Conservation (phyloP, 202 grass and related monocot genomes). For the Brachypodium distachyon region DNA sequence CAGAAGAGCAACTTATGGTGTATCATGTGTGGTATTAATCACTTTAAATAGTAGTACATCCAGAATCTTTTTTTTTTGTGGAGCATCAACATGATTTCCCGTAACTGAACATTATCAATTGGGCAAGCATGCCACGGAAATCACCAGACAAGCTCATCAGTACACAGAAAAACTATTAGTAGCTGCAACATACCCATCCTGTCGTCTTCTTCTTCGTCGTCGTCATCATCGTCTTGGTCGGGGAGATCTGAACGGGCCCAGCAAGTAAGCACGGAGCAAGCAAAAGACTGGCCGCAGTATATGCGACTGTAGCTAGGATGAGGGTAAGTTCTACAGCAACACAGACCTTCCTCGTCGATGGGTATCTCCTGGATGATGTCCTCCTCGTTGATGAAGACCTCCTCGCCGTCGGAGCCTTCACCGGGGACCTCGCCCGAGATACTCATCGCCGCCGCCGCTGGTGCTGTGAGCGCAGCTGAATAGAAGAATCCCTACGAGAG, state of each 20-base stretch:
- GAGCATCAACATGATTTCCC: background rate
- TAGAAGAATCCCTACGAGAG: background rate
- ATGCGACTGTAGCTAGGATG: background rate
- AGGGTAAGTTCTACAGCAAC: too few relatives aligned
- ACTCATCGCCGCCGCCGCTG: background rate
- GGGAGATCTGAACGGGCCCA: slow-evolving; percentile 44
- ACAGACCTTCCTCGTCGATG: slow-evolving; percentile 70
- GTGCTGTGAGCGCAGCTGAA: background rate
- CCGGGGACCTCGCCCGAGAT: background rate
- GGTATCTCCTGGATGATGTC: slow-evolving; percentile 53
- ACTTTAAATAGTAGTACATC: background rate
- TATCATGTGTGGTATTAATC: background rate
- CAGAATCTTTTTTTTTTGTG: background rate
- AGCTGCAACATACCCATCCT: slow-evolving; percentile 17
- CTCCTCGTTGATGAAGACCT: slow-evolving; percentile 45
- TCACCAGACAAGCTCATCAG: background rate
- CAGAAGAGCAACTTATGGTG: background rate
- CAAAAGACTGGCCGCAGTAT: background rate
- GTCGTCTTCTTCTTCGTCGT: background rate
- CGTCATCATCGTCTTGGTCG: slow-evolving; percentile 39
- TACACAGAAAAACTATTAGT: background rate
- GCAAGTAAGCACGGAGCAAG: background rate
- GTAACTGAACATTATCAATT: background rate
- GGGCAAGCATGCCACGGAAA: background rate
- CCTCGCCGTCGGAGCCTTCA: slow-evolving; percentile 29